Conservation (phyloP, 306 rosid species). For the Glycyrrhiza uralensis region DNA sequence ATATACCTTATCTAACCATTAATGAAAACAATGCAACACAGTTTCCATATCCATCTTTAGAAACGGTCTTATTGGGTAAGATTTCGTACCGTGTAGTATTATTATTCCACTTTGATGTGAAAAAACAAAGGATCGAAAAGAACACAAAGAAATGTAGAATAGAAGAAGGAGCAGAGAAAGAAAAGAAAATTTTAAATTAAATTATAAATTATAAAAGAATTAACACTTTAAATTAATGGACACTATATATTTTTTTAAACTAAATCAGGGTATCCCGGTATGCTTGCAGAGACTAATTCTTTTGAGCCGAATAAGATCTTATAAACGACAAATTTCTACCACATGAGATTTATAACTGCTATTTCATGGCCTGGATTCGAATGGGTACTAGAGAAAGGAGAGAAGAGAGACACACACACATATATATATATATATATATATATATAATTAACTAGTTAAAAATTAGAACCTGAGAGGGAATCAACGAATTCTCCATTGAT, state of each 20-base stretch:
- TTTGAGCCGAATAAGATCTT: too few relatives aligned
- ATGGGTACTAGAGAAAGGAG: too few relatives aligned
- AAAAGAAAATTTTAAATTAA: neutral
- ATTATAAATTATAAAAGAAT: too few relatives aligned
- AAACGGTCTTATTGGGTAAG: neutral
- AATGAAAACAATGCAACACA: neutral
- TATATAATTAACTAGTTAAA: neutral
- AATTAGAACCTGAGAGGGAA: conserved; percentile 64
- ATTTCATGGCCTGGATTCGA: too few relatives aligned
- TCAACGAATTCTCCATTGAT: conserved; percentile 80
- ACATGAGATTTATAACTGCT: too few relatives aligned
- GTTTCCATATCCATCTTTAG: neutral
- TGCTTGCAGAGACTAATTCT: too few relatives aligned
- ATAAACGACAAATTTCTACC: too few relatives aligned
- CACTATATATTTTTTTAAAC: too few relatives aligned
- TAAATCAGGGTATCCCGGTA: too few relatives aligned
- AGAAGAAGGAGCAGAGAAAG: neutral
- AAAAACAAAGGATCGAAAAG: neutral
- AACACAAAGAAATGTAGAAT: neutral
- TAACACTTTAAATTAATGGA: too few relatives aligned
- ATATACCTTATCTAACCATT: neutral
- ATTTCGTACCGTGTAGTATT: neutral
- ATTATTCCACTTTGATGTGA: neutral
- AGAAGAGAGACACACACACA: too few relatives aligned
- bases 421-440: too few relatives aligned